Base-by-base conservation (phyloP, 1,284 basidiomycete species). In the Volvariella volvacea region DNA sequence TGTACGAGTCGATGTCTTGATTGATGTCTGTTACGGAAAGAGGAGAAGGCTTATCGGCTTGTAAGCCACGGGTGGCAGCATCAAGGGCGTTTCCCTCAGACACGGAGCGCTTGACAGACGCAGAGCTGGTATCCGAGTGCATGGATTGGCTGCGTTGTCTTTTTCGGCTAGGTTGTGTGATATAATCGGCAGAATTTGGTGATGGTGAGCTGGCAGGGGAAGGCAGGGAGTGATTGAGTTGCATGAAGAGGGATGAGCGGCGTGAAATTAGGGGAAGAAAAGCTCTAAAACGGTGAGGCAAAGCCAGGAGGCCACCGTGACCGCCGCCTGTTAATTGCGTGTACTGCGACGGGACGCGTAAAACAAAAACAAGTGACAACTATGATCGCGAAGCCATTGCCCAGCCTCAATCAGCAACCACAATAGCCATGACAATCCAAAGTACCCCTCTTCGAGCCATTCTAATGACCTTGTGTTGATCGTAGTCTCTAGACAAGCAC, bases 91-190 rank as follows among this genome's bases (percentile, higher is more conserved):
- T 72, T 39, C 70, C 75, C 55, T 82, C 78, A 25, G 83, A 83
- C 44, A 74, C 72, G 25, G 82, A 71, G 50, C 86, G 81, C 66
- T 89, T 88, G 52, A 76, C 64, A 28, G 83, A 87, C 20, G 82
- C 79, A 17, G 75, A 77, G 44, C 78, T 79, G 48, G 63, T 61
- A 57, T 71, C 67, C 21, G 72, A 72, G 44, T 70, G 63, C 68
- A 71, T 70, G 30, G 72, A 74, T 43, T 61, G 64, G 53, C 67
- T 72, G 47, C 72, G 66, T 55, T 71, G 69, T 47, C 72, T 62
- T 58, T 74, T 74, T 48, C 72, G 63, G 55, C 63, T 65, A 17
- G 59, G 60, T 46, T 65, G 61, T 6, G 60, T 52, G 33, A 58
- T 48, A 16, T 57, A 52, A 47, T 60, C 62, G 32, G 55, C 47